These are phyloP conservation scores for Oehlia diaphana DNA, from an alignment of 192 early-diverging fungal species.

Conservation along the genomic window DNA sequence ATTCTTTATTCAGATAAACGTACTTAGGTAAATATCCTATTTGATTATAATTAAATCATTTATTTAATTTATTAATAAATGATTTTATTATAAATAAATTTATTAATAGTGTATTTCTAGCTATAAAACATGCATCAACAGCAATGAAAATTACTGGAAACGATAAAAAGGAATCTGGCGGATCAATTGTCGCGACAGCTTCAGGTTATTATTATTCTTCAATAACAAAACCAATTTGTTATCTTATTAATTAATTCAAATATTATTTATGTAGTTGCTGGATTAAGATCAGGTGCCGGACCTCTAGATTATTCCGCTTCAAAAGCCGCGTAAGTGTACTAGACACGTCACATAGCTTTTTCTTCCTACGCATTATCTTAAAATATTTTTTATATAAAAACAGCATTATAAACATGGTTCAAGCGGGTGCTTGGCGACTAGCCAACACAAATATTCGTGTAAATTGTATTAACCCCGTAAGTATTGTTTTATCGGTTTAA, in stretches of 20 bases:
- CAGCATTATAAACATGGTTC: slow-evolving; percentile 47
- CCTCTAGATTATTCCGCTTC: slow-evolving; percentile 54
- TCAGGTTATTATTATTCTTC: slow-evolving; percentile 37
- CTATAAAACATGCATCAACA: slow-evolving; percentile 43
- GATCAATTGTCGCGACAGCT: slow-evolving; percentile 54
- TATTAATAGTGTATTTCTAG: slow-evolving; percentile 42
- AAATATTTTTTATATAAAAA: not conserved
- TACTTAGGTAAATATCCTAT: slow-evolving; percentile 37
- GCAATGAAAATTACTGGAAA: slow-evolving; percentile 46
- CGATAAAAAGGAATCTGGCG: slow-evolving; percentile 40
- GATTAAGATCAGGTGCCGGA: slow-evolving; percentile 51
- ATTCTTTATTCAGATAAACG: slow-evolving; percentile 35
- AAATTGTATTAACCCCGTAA: slow-evolving; percentile 54
- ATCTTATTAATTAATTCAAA: too few species aligned
- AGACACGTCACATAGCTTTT: not conserved
- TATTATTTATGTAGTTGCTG: slow-evolving; percentile 36
- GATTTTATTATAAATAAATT: not conserved
- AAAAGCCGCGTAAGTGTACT: slow-evolving; percentile 48
- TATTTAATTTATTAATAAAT: not conserved
- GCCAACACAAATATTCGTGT: slow-evolving; percentile 46
- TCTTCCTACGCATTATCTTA: not conserved
- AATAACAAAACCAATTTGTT: not conserved
- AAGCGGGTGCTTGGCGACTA: slow-evolving; percentile 42
- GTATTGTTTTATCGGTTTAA: not conserved
- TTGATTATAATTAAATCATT: not conserved